Base-by-base conservation (phyloP, 2,329 filamentous ascomycete genomes). In the Aspergillus luchuensis region DNA sequence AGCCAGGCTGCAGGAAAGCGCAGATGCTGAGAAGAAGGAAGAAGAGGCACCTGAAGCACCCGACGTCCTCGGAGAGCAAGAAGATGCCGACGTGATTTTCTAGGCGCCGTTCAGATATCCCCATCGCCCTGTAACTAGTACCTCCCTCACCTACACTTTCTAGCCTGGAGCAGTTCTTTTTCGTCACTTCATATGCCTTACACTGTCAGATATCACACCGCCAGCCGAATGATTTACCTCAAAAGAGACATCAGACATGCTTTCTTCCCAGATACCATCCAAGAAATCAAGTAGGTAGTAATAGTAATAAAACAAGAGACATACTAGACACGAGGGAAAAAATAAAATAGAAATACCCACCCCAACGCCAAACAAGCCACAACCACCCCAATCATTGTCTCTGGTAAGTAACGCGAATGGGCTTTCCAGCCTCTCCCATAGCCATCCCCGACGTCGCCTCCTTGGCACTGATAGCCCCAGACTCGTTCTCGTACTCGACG, bases 351-450 rank as follows among this genome's bases (percentile, higher is more conserved):
- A 23, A 38, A 62, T 54, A 55, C 61, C 67, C 64, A 67, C 62
- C 72, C 56, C 68, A 73, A 74, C 71, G 72, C 73, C 69, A 65
- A 53, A 66, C 67, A 63, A 54, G 64, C 63, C 59, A 58, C 57
- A 57, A 36, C 57, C 59, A 45, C 57, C 63, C 51, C 39, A 57
- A 59, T 76, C 84, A 96, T 81, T 96, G 91, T 72, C 93, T 85
- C 81, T 98, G 95, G 84, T 96, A 99, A 13, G 95, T 97, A 66
- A 99, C 93, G 80, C 95, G 96, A 76, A 99, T 91, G 7, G 87
- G 82, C 79, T 92, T 91, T 67, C 85, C 85, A 49, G 87, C 87
- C 17, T 87, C 87, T 56, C 89, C 90, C 68, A 99, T 81, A 23
- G 86, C 82, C 87, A 95, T 93, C 21, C 92, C 92, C 11, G 91